Evolutionary conservation across 148 eudicot genomes (phyloP).

Genomic region (Rhododendron vialii): DNA sequence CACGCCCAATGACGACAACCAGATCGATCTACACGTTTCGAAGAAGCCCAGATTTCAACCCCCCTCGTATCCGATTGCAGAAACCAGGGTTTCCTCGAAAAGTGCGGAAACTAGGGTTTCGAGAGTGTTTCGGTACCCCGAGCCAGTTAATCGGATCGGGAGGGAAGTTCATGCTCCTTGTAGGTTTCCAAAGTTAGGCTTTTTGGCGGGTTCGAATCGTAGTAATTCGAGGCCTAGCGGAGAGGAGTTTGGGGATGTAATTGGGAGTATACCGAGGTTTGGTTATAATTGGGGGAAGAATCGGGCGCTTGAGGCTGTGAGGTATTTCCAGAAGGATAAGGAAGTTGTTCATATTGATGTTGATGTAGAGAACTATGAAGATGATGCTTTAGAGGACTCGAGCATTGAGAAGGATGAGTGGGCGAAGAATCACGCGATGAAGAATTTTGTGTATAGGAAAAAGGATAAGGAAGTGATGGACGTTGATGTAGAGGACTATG

Average conservation of each 20-base stretch:
- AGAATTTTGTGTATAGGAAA: constrained; percentile 14
- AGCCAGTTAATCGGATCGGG: constrained; percentile 17
- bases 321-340: constrained; percentile 19
- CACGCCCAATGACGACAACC: constrained; percentile 16
- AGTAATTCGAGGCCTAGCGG: constrained; percentile 1
- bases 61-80: constrained; percentile 3
- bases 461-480: constrained; percentile 30
- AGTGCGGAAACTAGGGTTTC: constrained; percentile 19
- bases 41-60: constrained; percentile 49
- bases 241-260: constrained; percentile 11
- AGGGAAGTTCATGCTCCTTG: constrained; percentile 75
- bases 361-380: constrained; percentile 7
- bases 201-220: constrained; percentile 18
- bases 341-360: constrained; percentile 30
- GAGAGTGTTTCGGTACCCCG: constrained; percentile 45
- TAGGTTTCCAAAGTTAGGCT: constrained; percentile 24
- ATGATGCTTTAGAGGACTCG: constrained; percentile 34
- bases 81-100: constrained; percentile 9
- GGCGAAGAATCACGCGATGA: constrained; percentile 19
- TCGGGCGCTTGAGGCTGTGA: constrained; percentile 17
- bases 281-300: constrained; percentile 10
- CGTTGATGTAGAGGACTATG: constrained; percentile 10
- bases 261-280: constrained; percentile 30
- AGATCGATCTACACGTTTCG: constrained; percentile 30
- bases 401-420: constrained; percentile 33